Base-by-base conservation (phyloP, 2,329 filamentous ascomycete genomes). In the Trichoderma sp. region DNA sequence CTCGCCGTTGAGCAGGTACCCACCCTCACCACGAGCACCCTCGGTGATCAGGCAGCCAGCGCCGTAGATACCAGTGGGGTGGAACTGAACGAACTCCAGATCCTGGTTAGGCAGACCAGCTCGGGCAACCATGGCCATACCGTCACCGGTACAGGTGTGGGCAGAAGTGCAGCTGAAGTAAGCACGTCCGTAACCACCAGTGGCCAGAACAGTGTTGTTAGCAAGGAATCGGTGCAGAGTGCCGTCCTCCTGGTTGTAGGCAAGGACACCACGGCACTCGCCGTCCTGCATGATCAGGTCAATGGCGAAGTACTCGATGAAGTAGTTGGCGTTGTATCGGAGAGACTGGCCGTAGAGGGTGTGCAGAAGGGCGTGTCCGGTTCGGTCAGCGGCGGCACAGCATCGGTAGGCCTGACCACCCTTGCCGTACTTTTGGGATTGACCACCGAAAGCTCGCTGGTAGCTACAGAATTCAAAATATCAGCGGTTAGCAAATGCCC, bases 31-130 rank as follows among this genome's bases (percentile, higher is more conserved):
- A 87, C 96, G 93, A 75, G 95, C 93, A 76, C 95, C 95, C 84
- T 99, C 95, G 14, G 96, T 98, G 79, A 99, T 99, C 87, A 99
- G 85, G 83, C 95, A 97, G 74, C 95, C 95, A 77, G 95, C 96
- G 78, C 96, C 96, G 82, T 99, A 99, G 84, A 99, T 98, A 89
- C 95, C 95, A 74, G 95, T 97, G 68, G 95, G 95, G 83, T 99
- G 95, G 89, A 99, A 99, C 84, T 99, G 95, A 72, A 99, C 96
- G 83, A 99, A 99, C 82, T 99, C 96, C 73, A 98, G 88, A 91
- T 99, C 96, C 86, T 99, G 96, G 88, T 97, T 97, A 77, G 96
- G 95, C 52, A 99, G 91, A 81, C 96, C 96, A 72, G 96, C 96
- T 85, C 96, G 94, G 75, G 95, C 92, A 77, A 98, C 95, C 96